Evolutionary conservation across 2,329 filamentous ascomycete species (phyloP).

Genomic region (Apiospora malaysiana): DNA sequence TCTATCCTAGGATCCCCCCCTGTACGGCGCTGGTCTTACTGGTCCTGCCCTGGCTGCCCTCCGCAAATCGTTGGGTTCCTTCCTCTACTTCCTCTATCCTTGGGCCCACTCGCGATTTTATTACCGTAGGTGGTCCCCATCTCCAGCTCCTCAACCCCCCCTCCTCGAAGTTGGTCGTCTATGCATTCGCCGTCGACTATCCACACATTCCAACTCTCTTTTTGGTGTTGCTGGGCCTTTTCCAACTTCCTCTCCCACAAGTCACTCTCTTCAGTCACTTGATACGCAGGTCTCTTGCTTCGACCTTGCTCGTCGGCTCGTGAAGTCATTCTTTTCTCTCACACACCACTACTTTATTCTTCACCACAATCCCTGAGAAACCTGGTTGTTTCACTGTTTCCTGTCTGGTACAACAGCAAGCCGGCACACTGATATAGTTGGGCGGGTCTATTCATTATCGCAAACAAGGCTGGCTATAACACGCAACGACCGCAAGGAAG

Average conservation of each 20-base stretch:
- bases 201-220: slow-evolving; percentile 20
- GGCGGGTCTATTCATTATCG: slow-evolving; percentile 16
- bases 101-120: slow-evolving; percentile 9
- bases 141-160: neutral
- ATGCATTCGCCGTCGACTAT: slow-evolving; percentile 5
- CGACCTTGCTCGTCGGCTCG: slow-evolving; percentile 22
- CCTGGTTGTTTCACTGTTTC: slow-evolving; percentile 43
- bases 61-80: slow-evolving; percentile 14
- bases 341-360: slow-evolving; percentile 29
- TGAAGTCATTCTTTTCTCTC: slow-evolving; percentile 28
- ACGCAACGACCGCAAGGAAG: neutral
- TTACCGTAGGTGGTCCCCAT: slow-evolving; percentile 7
- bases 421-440: slow-evolving; percentile 15
- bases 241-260: slow-evolving; percentile 21
- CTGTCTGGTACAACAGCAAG: slow-evolving; percentile 32
- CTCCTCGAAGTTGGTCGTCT: neutral
- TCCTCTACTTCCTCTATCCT: neutral
- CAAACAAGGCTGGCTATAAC: slow-evolving; percentile 11
- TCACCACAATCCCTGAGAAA: slow-evolving; percentile 35
- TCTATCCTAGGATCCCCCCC: slow-evolving; percentile 5
- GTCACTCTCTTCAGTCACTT: slow-evolving; percentile 32
- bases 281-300: slow-evolving; percentile 34
- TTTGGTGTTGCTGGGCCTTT: slow-evolving; percentile 17
- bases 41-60: neutral
- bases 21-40: neutral